phyloP scores from a whole-genome alignment of 257 asterid species.

The Plectranthus barbatus region DNA sequence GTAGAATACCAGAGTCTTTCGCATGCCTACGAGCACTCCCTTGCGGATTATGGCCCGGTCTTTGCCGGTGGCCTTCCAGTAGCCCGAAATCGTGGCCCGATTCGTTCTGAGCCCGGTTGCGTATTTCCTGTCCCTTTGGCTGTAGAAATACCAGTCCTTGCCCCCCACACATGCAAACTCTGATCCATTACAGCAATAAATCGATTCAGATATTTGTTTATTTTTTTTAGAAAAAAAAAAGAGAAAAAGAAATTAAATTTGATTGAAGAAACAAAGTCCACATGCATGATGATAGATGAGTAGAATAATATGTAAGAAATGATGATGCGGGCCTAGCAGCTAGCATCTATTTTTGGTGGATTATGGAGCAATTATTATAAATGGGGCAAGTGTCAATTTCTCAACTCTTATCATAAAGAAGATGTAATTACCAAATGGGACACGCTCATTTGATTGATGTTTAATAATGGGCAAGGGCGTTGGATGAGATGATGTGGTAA shows the following conservation, averaged over 20 bases:
- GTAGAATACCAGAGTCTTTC: conserved; percentile 82
- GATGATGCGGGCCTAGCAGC: conserved; percentile 19
- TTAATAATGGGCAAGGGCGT: no score
- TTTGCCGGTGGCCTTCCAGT: conserved; percentile 96
- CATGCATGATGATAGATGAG: background rate
- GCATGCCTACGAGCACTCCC: conserved; percentile 67
- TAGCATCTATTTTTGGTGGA: conserved; percentile 17
- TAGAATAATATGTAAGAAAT: background rate
- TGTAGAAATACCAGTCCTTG: conserved; percentile 77
- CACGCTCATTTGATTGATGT: no score
- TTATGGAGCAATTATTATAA: conserved; percentile 18
- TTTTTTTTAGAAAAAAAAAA: no score
- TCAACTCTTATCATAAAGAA: background rate
- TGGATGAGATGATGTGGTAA: no score
- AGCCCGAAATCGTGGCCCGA: conserved; percentile 80
- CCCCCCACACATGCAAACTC: conserved; percentile 78
- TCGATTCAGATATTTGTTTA: no score
- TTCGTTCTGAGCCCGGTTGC: conserved; percentile 82
- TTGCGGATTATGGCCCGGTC: conserved; percentile 47
- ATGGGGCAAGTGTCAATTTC: conserved; percentile 24
- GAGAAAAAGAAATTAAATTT: background rate
- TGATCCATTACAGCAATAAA: conserved; percentile 7
- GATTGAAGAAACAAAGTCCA: background rate
- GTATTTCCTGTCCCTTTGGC: conserved; percentile 73
- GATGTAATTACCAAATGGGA: no score